Conservation (phyloP, 2,329 filamentous ascomycete genomes). For the Cladosporium oxysporum region DNA sequence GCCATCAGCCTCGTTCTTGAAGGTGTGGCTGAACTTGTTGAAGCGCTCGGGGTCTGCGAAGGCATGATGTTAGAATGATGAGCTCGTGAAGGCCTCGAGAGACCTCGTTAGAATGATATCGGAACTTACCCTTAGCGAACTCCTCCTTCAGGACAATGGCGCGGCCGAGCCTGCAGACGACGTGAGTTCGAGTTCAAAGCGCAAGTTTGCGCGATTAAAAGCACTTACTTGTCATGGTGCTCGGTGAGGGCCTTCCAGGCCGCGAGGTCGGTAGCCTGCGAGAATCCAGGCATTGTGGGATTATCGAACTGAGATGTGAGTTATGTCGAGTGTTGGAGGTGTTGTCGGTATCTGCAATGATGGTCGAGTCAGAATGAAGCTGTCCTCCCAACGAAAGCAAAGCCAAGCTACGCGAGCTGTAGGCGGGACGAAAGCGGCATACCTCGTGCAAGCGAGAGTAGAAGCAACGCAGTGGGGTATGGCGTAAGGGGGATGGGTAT, state of each 20-base stretch:
- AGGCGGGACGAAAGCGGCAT: neutral
- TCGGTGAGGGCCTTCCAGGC: slow-evolving; percentile 90
- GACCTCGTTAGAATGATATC: neutral
- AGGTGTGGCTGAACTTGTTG: slow-evolving; percentile 83
- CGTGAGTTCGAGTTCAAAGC: neutral
- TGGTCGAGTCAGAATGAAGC: slow-evolving; percentile 25
- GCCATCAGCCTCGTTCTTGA: slow-evolving; percentile 74
- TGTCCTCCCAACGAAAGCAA: slow-evolving; percentile 4
- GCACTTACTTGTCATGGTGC: slow-evolving; percentile 68
- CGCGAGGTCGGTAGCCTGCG: slow-evolving; percentile 80
- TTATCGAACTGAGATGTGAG: slow-evolving; percentile 19
- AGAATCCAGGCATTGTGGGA: slow-evolving; percentile 60
- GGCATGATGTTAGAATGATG: neutral
- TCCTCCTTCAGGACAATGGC: slow-evolving; percentile 90
- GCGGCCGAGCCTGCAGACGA: slow-evolving; percentile 64
- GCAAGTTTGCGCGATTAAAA: slow-evolving; percentile 1
- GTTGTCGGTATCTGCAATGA: slow-evolving; percentile 29
- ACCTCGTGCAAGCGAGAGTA: neutral
- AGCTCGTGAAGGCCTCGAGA: neutral
- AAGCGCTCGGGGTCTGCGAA: slow-evolving; percentile 75
- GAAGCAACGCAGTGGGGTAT: slow-evolving; percentile 2
- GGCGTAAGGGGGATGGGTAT: neutral
- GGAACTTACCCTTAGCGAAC: slow-evolving; percentile 63
- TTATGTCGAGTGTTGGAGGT: neutral
- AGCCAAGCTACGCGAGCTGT: slow-evolving; percentile 7